Conservation (phyloP, 768 basidiomycete species). For the Amanita rimosa region DNA sequence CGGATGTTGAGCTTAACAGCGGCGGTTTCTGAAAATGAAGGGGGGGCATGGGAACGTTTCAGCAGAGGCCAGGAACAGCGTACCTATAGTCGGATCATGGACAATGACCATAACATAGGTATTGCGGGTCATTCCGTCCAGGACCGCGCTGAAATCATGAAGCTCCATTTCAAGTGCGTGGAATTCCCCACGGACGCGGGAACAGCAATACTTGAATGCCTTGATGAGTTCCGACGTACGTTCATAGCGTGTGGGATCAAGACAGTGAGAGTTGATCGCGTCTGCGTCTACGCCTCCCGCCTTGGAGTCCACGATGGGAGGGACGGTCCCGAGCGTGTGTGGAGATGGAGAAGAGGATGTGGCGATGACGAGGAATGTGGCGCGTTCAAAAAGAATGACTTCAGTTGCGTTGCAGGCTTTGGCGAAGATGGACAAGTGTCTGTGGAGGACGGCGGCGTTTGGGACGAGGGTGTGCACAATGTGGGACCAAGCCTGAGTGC, state of each 20-base stretch:
- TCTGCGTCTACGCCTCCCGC: constrained; percentile 15
- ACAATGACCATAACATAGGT: constrained; percentile 88
- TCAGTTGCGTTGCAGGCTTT: constrained; percentile 84
- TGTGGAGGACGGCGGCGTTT: constrained; percentile 81
- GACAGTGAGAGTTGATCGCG: constrained; percentile 24
- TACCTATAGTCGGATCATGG: constrained; percentile 83
- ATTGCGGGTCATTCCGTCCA: constrained; percentile 89
- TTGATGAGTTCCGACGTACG: constrained; percentile 91
- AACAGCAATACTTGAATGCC: constrained; percentile 87
- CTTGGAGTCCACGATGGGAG: constrained; percentile 12
- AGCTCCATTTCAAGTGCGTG: constrained; percentile 81
- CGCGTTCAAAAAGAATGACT: constrained; percentile 92
- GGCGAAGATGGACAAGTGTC: constrained; percentile 80
- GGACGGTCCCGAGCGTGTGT: constrained; percentile 17
- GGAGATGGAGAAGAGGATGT: constrained; percentile 46
- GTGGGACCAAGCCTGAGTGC: constrained; percentile 84
- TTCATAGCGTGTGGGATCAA: constrained; percentile 69
- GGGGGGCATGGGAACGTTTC: constrained; percentile 2
- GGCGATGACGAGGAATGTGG: constrained; percentile 96
- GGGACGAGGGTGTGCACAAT: constrained; percentile 97
- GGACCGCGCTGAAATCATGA: constrained; percentile 74
- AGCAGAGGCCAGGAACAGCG: constrained; percentile 12
- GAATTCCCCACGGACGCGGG: constrained; percentile 77
- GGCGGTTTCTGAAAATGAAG: constrained; percentile 56
- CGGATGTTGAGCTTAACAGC: constrained; percentile 82